Base-by-base conservation (phyloP, 768 basidiomycete species). In the Roridomyces roridus region DNA sequence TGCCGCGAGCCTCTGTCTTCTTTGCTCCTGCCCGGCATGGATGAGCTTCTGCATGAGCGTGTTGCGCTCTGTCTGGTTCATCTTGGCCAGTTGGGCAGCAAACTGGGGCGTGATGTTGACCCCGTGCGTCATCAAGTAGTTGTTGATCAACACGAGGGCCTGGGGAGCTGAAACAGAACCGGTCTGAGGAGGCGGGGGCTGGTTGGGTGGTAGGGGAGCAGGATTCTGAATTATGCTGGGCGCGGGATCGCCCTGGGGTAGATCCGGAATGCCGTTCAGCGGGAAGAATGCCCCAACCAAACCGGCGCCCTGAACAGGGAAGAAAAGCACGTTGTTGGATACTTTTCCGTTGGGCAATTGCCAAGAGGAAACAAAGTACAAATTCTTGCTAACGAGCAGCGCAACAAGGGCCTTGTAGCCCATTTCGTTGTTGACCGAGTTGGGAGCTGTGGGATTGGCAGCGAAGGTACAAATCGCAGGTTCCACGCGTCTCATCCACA, bases 291-390 rank as follows among this genome's bases (percentile, higher is more conserved):
- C 79, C 20, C 79, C 85, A 3, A 69, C 67, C n/a, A 86, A 68
- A 20, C 59, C 60, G 7, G 57, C 59, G 6, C 60, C 50, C 14
- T 62, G 59, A 17, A 74, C 51, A 2, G 80, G 68, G 56, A 87
- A 83, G 20, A 87, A 67, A 11, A 87, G 65, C 1, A 81, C 72
- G 40, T 80, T 82, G 23, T 74, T 75, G 25, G 77, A 76, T n/a
- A 72, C 69, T 20, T 57, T 65, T 0, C 81, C 83, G 12, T 68
- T 71, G 2, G 80, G 77, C 10, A 74, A 67, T 17, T 68, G 70
- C 83, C 85, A 86, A n/a, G 78, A 74, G 6, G 78, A 74, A 20
- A 78, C 70, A 17, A 82, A 83, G 47, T 76, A 86, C 85, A 86
- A 66, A 26, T 74, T 78, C 51, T 76, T 81, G 0, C 72, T 70